Evolutionary conservation across 106 monocot species (phyloP), one percentile per base, ranked within the genome.

Genomic region (Allium fistulosum): DNA sequence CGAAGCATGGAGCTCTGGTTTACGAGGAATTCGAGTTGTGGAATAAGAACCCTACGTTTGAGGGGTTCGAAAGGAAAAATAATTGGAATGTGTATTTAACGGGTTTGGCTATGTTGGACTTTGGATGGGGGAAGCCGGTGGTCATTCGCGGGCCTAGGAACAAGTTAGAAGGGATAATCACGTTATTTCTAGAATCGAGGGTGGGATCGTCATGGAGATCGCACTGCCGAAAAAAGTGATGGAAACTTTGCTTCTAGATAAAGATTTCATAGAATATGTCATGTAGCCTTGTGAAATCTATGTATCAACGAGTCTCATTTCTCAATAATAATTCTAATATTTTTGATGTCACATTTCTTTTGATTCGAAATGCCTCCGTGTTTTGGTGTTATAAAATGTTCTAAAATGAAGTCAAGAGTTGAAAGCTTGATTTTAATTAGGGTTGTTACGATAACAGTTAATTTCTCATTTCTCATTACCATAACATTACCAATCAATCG

Each of bases 21-120:
- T 57, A 50, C 17, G 3, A 28, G 0, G 7, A 15, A 51, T 26
- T 71, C 1, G 52, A 56, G 58, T 14, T 51, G 11, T 82, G 82
- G 79, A 46, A 15, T 2, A 13, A 57, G 53, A 56, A 18, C 3
- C 88, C 84, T 3, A 7, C 4, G 0, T 10, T 72, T 18, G 45
- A 2, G 11, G 26, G 10, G 6, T 0, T 45, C 2, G 56, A 14
- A 4, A 4, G 11, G 16, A 10, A 15, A 11, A 56, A 27, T 17
- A 2, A 16, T 0, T 7, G 13, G 1, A 7, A 26, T 46, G 18
- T 74, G n/a, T 0, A 50, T 9, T 70, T 69, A 6, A 71, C 68
- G 9, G 79, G 72, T 65, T 81, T 81, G 56, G 78, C 79, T n/a
- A 71, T 79, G 57, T 88, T 88, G 56, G 53, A 88, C 69, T 88